Percentiles rank a stretch among this genome's conserved stretches.
Conservation (phyloP, 768 basidiomycete genomes). For the Suillus hirtellus region DNA sequence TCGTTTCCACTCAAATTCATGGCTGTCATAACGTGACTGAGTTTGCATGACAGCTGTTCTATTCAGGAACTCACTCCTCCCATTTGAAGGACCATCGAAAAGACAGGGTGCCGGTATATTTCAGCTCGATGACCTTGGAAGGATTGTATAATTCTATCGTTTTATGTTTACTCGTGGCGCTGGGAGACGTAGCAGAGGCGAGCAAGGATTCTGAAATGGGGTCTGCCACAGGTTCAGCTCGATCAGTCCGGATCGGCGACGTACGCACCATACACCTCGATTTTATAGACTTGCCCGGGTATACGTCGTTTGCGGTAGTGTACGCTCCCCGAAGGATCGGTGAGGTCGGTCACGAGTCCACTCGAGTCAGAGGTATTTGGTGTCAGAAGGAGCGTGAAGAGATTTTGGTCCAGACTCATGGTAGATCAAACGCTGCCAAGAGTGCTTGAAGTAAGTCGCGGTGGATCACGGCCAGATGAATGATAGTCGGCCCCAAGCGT, state of each 20-base stretch:
- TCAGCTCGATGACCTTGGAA: slow-evolving; percentile 65
- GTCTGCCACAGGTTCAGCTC: slow-evolving; percentile 43
- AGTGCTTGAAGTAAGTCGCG: neutral
- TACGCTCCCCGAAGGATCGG: slow-evolving; percentile 58
- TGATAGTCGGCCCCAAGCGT: neutral
- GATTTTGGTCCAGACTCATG: slow-evolving; percentile 85
- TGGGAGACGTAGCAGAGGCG: slow-evolving; percentile 64
- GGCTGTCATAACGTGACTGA: slow-evolving; percentile 40
- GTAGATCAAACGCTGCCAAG: slow-evolving; percentile 9
- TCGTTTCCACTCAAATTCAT: slow-evolving; percentile 84
- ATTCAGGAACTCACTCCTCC: slow-evolving; percentile 63
- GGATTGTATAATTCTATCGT: slow-evolving; percentile 78
- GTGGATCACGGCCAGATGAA: neutral
- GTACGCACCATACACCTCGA: slow-evolving; percentile 65
- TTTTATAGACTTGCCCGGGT: slow-evolving; percentile 54
- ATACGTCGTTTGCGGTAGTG: slow-evolving; percentile 76
- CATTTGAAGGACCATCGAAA: slow-evolving; percentile 82
- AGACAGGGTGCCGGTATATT: slow-evolving; percentile 67
- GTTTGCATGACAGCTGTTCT: neutral
- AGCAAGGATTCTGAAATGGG: slow-evolving; percentile 73
- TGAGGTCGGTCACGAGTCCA: slow-evolving; percentile 59
- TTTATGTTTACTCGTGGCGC: slow-evolving; percentile 69
- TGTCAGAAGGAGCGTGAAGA: slow-evolving; percentile 75
- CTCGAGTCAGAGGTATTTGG: slow-evolving; percentile 58
- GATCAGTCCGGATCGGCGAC: neutral